These are phyloP conservation scores for Neurospora tetrasperma DNA, from an alignment of 495 filamentous ascomycete genomes.

Conservation along the genomic window DNA sequence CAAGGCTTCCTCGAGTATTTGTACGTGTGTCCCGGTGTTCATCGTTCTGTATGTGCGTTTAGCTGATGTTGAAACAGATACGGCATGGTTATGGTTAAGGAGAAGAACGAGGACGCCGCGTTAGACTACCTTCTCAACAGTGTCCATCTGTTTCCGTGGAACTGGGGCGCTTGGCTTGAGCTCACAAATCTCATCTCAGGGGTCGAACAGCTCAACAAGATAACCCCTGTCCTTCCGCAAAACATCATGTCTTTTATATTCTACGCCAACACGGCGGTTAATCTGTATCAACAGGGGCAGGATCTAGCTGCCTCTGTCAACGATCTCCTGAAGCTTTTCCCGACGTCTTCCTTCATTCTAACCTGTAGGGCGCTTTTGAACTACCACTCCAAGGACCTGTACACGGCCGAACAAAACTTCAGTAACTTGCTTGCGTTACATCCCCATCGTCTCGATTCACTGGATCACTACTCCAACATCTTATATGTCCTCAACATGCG, in stretches of 20 bases:
- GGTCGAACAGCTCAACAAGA: constrained; percentile 55
- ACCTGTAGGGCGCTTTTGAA: constrained; percentile 79
- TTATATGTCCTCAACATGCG: constrained; percentile 83
- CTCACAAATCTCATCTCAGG: constrained; percentile 63
- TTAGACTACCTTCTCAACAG: constrained; percentile 74
- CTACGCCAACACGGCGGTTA: constrained; percentile 78
- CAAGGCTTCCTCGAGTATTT: constrained; percentile 97
- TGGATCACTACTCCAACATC: constrained; percentile 95
- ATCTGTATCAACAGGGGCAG: constrained; percentile 77
- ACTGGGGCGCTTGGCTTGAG: constrained; percentile 96
- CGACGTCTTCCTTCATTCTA: constrained; percentile 74
- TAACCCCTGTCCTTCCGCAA: constrained; percentile 55
- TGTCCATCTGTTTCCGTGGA: constrained; percentile 77
- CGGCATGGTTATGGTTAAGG: constrained; percentile 79
- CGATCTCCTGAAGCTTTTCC: constrained; percentile 74
- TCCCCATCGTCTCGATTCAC: constrained; percentile 78
- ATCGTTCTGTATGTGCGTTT: neutral
- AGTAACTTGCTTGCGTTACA: constrained; percentile 65
- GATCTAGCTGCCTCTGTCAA: constrained; percentile 60
- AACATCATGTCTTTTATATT: constrained; percentile 93
- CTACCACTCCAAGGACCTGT: constrained; percentile 91
- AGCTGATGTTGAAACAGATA: constrained; percentile 35
- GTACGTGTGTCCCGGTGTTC: constrained; percentile 9
- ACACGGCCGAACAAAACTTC: constrained; percentile 78
- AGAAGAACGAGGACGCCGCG: constrained; percentile 77